phyloP scores from a whole-genome alignment of 1,284 basidiomycete species.

The Puccinia horiana region DNA sequence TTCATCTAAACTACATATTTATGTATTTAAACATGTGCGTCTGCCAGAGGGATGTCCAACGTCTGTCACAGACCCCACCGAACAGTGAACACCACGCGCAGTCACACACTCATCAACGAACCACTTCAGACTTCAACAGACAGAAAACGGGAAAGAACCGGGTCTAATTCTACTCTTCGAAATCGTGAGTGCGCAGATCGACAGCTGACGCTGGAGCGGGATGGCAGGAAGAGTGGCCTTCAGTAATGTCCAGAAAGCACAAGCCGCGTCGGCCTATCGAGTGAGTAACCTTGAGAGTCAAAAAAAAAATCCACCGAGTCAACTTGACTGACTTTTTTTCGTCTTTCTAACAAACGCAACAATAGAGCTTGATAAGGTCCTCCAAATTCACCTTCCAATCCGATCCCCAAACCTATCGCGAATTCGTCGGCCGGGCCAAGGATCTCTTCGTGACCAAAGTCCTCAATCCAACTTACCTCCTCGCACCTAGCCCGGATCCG shows the following conservation, averaged over 20 bases:
- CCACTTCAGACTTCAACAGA: no score
- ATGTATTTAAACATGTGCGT: no score
- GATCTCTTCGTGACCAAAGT: slow-evolving; percentile 11
- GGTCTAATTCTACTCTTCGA: neutral
- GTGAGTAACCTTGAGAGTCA: neutral
- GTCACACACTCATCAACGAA: no score
- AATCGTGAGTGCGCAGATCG: neutral
- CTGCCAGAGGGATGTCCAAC: no score
- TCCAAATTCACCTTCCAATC: slow-evolving; percentile 10
- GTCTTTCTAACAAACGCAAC: neutral
- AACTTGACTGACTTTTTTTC: neutral
- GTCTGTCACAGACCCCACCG: no score
- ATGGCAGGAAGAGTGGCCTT: neutral
- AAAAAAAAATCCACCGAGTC: neutral
- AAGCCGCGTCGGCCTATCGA: slow-evolving; percentile 18
- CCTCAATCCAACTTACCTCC: neutral
- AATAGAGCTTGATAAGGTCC: neutral
- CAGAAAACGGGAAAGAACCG: no score
- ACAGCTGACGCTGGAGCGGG: neutral
- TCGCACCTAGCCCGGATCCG: neutral
- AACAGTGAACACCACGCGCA: no score
- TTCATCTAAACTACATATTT: no score
- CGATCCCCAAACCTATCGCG: neutral
- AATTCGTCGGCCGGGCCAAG: neutral
- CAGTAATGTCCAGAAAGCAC: neutral